Evolutionary conservation across 352 stramenopile genomes (phyloP), one percentile per base, ranked within the genome.

Genomic region (Phytophthora rubi): DNA sequence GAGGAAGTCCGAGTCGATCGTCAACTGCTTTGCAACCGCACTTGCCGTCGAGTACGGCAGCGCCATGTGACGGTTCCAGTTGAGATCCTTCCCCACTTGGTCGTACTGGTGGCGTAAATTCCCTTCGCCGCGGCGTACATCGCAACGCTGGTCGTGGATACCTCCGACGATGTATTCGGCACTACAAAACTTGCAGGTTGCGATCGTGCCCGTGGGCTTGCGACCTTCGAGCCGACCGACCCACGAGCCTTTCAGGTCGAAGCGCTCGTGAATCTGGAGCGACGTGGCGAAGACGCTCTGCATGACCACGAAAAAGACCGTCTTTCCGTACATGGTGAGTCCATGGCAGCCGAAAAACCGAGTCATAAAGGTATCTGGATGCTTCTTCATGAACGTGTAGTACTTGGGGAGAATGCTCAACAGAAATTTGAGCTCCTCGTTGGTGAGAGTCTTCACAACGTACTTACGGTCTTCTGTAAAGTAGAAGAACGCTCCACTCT

Each of bases 1-100:
- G 1, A 98, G 71, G 60, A 98, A 98, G 54, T 92, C 76, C 39
- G 91, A 97, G 69, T 98, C 95, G 33, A 73, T 80, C 2, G 79
- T 82, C 0, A 98, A 59, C 59, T 98, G 94, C 2, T 73, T 18
- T 7, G 85, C 83, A 30, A 94, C 85, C 2, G 82, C 79, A 32
- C 71, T 75, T 9, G 86, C 86, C 0, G 86, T 90, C 2, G 70
- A 35, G 15, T 66, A 76, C 4, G 85, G 85, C 26, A 94, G 57
- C 4, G 86, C 84, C 83, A 94, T 90, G 75, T 93, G 82, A 2
- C 85, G 83, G 65, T 93, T 92, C 86, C 86, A 94, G 70, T 94
- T 94, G 26, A 94, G 73, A 60, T 94, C 86, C 35, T 94, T 94
- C 21, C 86, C 86, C 3, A 93, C 85, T 74, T 93, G 85, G 54